These are phyloP conservation scores for Oryza glumipatula DNA, from an alignment of 176 grass and related monocot genomes.

Conservation along the genomic window DNA sequence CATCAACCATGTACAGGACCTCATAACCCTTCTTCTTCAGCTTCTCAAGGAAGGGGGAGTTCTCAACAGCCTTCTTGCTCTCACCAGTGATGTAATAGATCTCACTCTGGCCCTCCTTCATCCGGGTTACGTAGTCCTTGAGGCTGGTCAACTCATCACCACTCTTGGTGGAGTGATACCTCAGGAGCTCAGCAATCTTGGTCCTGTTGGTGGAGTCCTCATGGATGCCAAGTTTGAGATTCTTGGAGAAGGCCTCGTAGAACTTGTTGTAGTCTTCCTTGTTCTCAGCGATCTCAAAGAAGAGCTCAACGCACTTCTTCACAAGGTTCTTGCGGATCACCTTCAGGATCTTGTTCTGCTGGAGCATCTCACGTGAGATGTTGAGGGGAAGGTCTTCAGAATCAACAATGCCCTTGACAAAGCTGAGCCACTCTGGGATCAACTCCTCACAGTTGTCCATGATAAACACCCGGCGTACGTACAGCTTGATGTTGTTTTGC, in stretches of 20 bases:
- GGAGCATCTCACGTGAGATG: constrained; percentile 59
- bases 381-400: constrained; percentile 72
- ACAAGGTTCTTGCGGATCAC: constrained; percentile 65
- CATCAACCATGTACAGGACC: constrained; percentile 81
- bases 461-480: constrained; percentile 75
- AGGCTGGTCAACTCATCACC: constrained; percentile 71
- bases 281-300: constrained; percentile 77
- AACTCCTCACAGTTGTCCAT: constrained; percentile 73
- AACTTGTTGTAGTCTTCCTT: constrained; percentile 92
- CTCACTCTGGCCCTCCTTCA: constrained; percentile 74
- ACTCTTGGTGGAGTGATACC: constrained; percentile 68
- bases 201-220: constrained; percentile 63
- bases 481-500: constrained; percentile 91
- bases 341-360: constrained; percentile 72
- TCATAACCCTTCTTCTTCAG: constrained; percentile 85
- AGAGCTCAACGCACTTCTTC: constrained; percentile 69
- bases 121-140: constrained; percentile 69
- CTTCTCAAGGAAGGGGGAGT: constrained; percentile 93
- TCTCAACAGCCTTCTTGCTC: constrained; percentile 95
- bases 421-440: constrained; percentile 62
- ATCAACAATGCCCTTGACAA: constrained; percentile 65
- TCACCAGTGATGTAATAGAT: constrained; percentile 80
- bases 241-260: constrained; percentile 91
- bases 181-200: constrained; percentile 63
- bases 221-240: constrained; percentile 69